Evolutionary conservation across 1,284 basidiomycete species (phyloP).

Genomic region (Rugosomyces carneus): DNA sequence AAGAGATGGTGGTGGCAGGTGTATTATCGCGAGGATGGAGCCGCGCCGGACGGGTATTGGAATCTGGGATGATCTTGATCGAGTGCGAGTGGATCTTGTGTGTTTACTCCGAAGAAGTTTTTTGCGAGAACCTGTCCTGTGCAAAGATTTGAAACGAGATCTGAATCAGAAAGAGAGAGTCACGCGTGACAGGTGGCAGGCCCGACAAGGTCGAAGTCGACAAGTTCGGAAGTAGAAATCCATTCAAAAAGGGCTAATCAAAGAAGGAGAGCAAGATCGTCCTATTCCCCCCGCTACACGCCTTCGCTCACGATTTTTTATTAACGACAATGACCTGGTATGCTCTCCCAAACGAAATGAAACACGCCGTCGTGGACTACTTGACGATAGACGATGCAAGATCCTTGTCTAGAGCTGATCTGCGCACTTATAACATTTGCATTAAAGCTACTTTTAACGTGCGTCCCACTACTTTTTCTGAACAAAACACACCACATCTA

Average conservation of each 20-base stretch:
- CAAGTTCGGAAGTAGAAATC: constrained; percentile 18
- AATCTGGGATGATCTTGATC: constrained; percentile 1
- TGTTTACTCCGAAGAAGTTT: not conserved
- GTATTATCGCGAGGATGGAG: no score
- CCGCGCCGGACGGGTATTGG: constrained; percentile 10
- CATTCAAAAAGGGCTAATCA: constrained; percentile 13
- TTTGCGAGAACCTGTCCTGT: not conserved
- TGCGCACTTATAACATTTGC: constrained; percentile 44
- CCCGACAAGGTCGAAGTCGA: constrained; percentile 21
- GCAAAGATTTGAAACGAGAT: not conserved
- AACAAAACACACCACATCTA: not conserved
- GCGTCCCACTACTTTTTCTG: constrained; percentile 16
- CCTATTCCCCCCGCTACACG: not conserved
- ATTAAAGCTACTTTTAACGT: constrained; percentile 57
- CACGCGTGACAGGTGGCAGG: not conserved
- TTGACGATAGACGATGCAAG: constrained; percentile 41
- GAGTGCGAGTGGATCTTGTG: constrained; percentile 1
- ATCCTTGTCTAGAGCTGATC: constrained; percentile 38
- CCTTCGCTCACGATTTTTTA: constrained; percentile 2
- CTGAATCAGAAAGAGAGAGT: no score
- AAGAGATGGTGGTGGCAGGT: not conserved
- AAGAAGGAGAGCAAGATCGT: no score
- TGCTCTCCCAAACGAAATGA: constrained; percentile 58
- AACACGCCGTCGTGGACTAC: constrained; percentile 47
- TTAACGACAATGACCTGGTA: no score